Evolutionary conservation across 2,329 filamentous ascomycete genomes (phyloP).

Genomic region (Botrytis cinerea): DNA sequence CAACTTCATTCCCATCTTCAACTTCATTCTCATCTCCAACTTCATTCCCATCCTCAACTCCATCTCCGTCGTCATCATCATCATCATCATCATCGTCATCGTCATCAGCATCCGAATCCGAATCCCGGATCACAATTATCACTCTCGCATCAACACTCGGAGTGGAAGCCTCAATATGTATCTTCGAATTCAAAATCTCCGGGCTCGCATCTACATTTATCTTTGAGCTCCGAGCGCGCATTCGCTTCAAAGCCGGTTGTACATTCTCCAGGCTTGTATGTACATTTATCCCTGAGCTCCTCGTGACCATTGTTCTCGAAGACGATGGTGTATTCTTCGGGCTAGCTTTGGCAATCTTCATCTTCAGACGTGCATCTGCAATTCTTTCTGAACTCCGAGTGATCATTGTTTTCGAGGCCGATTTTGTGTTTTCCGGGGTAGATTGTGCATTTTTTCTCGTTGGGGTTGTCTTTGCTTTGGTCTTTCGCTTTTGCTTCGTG

Average conservation of each 20-base stretch:
- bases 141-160: too few species aligned
- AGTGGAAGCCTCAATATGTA: rapidly evolving
- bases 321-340: not conserved
- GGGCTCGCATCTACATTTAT: rapidly evolving
- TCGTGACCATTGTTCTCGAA: too few species aligned
- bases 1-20: too few species aligned
- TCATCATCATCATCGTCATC: too few species aligned
- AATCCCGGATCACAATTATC: not conserved
- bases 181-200: not conserved
- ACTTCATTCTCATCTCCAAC: too few species aligned
- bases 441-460: too few species aligned
- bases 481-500: not conserved
- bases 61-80: too few species aligned
- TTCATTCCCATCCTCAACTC: too few species aligned
- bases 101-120: not conserved
- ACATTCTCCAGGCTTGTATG: too few species aligned
- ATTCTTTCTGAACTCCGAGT: too few species aligned
- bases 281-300: not conserved
- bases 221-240: not conserved
- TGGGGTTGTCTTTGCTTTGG: not conserved
- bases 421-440: too few species aligned
- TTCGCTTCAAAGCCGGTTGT: not conserved
- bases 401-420: too few species aligned
- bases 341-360: not conserved
- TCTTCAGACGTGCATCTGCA: not conserved